These are phyloP conservation scores for Talaromyces proteolyticus DNA, from an alignment of 495 filamentous ascomycete species.

Conservation along the genomic window DNA sequence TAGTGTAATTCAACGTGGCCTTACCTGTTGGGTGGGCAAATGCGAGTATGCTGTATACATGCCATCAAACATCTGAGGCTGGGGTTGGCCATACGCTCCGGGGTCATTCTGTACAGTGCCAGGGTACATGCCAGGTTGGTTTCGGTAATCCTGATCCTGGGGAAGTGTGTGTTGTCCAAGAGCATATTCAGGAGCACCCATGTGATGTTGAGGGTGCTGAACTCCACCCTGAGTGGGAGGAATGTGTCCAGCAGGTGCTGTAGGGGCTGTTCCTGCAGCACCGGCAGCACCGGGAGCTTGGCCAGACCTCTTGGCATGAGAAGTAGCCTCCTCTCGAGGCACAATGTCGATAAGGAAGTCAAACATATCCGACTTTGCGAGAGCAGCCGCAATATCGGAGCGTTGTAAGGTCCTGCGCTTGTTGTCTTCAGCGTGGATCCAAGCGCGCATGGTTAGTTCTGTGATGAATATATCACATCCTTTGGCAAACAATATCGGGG, in stretches of 20 bases:
- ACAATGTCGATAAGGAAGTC: conserved; percentile 99
- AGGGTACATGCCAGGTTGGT: conserved; percentile 70
- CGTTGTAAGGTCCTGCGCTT: conserved; percentile 93
- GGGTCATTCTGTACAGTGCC: conserved; percentile 68
- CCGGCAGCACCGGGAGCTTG: conserved; percentile 50
- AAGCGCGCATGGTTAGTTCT: conserved; percentile 98
- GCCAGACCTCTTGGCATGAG: conserved; percentile 71
- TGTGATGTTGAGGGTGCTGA: conserved; percentile 56
- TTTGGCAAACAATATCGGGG: conserved; percentile 96
- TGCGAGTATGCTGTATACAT: conserved; percentile 77
- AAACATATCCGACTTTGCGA: conserved; percentile 99
- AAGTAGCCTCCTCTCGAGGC: conserved; percentile 84
- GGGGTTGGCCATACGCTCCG: conserved; percentile 65
- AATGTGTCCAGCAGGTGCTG: conserved; percentile 42
- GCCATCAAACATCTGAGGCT: conserved; percentile 75
- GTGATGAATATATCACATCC: conserved; percentile 99
- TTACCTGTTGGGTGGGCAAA: conserved; percentile 82
- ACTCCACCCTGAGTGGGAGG: conserved; percentile 56
- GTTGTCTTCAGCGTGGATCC: conserved; percentile 99
- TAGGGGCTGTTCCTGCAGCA: conserved; percentile 30
- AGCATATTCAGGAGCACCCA: conserved; percentile 63
- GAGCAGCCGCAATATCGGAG: conserved; percentile 90
- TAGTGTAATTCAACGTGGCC: conserved; percentile 4
- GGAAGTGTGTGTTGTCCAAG: conserved; percentile 57
- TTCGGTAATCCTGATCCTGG: conserved; percentile 74